Conservation (phyloP, 2,329 filamentous ascomycete genomes). For the Myrmaecium sp. region DNA sequence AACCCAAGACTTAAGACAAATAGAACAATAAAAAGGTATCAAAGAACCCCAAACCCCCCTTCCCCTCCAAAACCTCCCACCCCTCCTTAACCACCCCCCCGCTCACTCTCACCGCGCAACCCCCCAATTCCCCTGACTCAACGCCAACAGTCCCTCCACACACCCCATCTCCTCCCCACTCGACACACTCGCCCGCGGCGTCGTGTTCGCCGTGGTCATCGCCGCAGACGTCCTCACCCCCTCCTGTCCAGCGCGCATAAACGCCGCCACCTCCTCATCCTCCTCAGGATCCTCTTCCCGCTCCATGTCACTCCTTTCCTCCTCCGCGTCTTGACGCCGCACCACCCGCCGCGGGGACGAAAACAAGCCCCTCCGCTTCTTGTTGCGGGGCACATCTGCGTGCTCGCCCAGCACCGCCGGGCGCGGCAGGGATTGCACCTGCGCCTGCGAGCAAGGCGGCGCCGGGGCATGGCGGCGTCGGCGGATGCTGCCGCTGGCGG, state of each 20-base stretch:
- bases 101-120: too few species aligned
- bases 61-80: too few species aligned
- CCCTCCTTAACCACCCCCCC: too few species aligned
- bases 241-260: slow-evolving; percentile 49
- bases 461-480: slow-evolving; percentile 7
- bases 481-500: slow-evolving; percentile 4
- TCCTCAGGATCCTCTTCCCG: slow-evolving; percentile 26
- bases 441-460: too few species aligned
- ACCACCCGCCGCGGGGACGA: background rate
- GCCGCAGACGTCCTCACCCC: slow-evolving; percentile 46
- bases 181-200: slow-evolving; percentile 17
- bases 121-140: slow-evolving; percentile 84
- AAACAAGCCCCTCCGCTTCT: slow-evolving; percentile 5
- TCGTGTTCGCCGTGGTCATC: too few species aligned
- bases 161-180: slow-evolving; percentile 59
- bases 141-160: slow-evolving; percentile 69
- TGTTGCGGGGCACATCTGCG: slow-evolving; percentile 22
- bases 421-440: slow-evolving; percentile 16
- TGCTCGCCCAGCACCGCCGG: slow-evolving; percentile 30
- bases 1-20: too few species aligned
- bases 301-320: too few species aligned
- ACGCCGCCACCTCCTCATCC: slow-evolving; percentile 51
- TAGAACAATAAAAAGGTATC: too few species aligned
- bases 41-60: too few species aligned
- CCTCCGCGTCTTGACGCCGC: slow-evolving; percentile 3